phyloP scores from a whole-genome alignment of 2,329 filamentous ascomycete genomes.

The Penicillium occitanis region DNA sequence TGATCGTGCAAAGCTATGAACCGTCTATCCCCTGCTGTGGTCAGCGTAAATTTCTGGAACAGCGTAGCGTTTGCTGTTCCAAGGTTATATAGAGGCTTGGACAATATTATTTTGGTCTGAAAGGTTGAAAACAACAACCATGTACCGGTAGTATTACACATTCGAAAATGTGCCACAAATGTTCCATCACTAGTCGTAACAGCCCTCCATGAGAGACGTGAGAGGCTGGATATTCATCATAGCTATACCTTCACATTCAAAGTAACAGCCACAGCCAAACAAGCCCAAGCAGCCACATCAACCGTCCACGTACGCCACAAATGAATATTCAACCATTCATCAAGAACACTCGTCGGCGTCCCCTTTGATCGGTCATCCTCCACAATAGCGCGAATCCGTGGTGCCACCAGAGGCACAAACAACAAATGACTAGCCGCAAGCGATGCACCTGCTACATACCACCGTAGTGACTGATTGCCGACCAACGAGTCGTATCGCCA shows the following conservation, averaged over 20 bases:
- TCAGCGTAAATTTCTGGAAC: too few relatives aligned
- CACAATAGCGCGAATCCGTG: slow-evolving; percentile 9
- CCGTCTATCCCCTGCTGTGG: too few relatives aligned
- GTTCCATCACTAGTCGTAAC: neutral
- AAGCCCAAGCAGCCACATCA: slow-evolving; percentile 19
- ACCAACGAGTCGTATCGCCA: slow-evolving; percentile 15
- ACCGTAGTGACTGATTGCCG: slow-evolving; percentile 8
- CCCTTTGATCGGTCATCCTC: slow-evolving; percentile 12
- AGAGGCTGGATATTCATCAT: neutral
- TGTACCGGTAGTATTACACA: neutral
- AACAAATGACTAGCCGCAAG: slow-evolving; percentile 15
- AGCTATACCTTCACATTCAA: slow-evolving; percentile 1
- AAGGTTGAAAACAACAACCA: neutral
- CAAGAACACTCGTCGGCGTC: neutral
- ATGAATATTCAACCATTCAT: slow-evolving; percentile 17
- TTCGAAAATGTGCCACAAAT: neutral
- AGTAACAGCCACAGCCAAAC: slow-evolving; percentile 9
- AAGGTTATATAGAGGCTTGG: too few relatives aligned
- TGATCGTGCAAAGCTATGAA: too few relatives aligned
- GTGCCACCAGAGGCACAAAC: slow-evolving; percentile 18
- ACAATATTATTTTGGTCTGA: too few relatives aligned
- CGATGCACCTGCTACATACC: slow-evolving; percentile 17
- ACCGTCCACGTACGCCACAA: slow-evolving; percentile 8
- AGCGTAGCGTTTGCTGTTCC: too few relatives aligned
- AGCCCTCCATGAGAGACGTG: neutral